Evolutionary conservation across 2,329 filamentous ascomycete species (phyloP), one percentile per base, ranked within the genome.

Genomic region (Dothistroma pini): DNA sequence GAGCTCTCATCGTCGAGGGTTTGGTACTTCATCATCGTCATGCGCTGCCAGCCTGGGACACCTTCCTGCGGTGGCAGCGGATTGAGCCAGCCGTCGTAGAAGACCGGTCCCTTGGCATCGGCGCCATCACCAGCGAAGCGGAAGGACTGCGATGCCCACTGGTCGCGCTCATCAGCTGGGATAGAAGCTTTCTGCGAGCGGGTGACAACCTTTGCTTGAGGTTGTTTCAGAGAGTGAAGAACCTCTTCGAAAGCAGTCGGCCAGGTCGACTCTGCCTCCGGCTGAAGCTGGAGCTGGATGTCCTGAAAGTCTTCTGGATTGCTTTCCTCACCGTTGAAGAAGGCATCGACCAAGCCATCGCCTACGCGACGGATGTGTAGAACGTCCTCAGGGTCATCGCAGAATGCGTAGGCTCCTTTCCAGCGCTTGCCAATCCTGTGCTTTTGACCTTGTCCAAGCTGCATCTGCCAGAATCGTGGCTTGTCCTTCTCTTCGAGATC

Each of bases 1-100:
- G 5, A 63, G 22, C 63, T 65, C 3, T 72, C 59, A 0, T 73
- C 63, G 14, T 77, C 70, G 1, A 63, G 56, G 63, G 76, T n/a
- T 19, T 44, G 80, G 64, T 81, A 81, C 69, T 82, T 83, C 76
- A 84, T 80, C 73, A 85, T 80, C 0, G 78, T 81, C 58, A 85
- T 73, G 34, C 82, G 77, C 71, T 83, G 80, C 75, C 80, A 85
- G 21, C 83, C 83, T 0, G 78, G 76, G 12, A 85, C 79, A 0
- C 75, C 76, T 16, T 75, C 62, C 63, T 85, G 83, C 2, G 73
- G 66, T 0, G 79, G 79, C 1, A 85, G 70, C 0, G 77, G 71
- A 64, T 83, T 82, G 21, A 85, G 70, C 74, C 79, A 82, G 50
- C 83, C 83, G 2, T 74, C 63, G 29, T 70, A 69, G 31, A 65